Evolutionary conservation across 139 green algal species (phyloP).

Genomic region (Edaphochlamys debaryana): DNA sequence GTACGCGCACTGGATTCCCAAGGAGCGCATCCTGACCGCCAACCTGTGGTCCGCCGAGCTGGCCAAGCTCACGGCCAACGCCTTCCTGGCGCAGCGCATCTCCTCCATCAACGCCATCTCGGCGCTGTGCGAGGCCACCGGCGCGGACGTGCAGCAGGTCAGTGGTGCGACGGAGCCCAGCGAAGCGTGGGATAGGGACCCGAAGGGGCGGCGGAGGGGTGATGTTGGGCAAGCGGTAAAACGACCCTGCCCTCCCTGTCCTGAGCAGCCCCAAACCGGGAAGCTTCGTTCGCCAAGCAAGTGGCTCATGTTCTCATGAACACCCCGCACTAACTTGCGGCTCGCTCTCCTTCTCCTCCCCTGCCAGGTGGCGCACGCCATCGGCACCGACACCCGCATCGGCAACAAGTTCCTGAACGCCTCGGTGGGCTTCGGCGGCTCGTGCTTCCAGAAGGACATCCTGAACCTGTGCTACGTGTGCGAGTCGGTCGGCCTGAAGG

Average conservation of each 20-base stretch:
- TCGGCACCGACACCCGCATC: conserved; percentile 97
- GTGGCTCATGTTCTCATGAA: too few relatives aligned
- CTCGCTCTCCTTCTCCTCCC: too few relatives aligned
- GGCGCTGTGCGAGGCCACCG: conserved; percentile 96
- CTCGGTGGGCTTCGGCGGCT: conserved; percentile 97
- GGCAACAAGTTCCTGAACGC: conserved; percentile 98
- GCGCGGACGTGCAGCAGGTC: conserved; percentile 83
- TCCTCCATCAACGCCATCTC: conserved; percentile 99
- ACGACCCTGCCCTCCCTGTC: too few relatives aligned
- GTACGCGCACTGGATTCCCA: conserved; percentile 97
- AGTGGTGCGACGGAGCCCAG: too few relatives aligned
- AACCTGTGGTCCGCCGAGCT: conserved; percentile 99
- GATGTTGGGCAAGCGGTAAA: too few relatives aligned
- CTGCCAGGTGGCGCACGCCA: conserved; percentile 90
- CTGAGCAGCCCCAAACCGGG: too few relatives aligned
- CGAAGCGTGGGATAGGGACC: too few relatives aligned
- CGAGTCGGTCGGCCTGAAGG: conserved; percentile 89
- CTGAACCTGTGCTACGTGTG: conserved; percentile 99
- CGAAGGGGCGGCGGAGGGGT: too few relatives aligned
- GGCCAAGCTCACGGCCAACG: conserved; percentile 98
- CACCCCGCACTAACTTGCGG: too few relatives aligned
- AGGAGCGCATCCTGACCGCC: conserved; percentile 91
- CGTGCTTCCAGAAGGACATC: conserved; percentile 99
- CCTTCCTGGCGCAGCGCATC: conserved; percentile 98
- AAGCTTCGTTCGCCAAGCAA: too few relatives aligned